phyloP scores from a whole-genome alignment of 208 protist species.

The Angomonas desouzai region DNA sequence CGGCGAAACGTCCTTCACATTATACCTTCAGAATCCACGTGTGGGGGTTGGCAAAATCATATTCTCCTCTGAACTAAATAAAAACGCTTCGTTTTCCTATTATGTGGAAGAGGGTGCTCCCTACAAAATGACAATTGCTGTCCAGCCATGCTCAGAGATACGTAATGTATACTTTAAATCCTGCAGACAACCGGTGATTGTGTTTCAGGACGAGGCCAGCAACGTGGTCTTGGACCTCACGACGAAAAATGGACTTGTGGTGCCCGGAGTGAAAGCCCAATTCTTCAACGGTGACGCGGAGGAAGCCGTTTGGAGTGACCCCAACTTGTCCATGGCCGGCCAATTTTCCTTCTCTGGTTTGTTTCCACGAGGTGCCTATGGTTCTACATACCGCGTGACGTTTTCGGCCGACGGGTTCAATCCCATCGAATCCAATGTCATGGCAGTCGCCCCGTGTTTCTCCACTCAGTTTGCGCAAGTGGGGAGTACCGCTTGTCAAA shows the following conservation, averaged over 20 bases:
- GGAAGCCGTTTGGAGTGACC: background rate
- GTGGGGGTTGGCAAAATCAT: slow-evolving; percentile 25
- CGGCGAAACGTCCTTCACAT: slow-evolving; percentile 27
- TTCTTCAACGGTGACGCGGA: slow-evolving; percentile 16
- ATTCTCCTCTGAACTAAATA: slow-evolving; percentile 19
- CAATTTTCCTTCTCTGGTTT: slow-evolving; percentile 28
- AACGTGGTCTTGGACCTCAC: slow-evolving; percentile 23
- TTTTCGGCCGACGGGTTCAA: slow-evolving; percentile 20
- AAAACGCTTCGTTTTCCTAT: slow-evolving; percentile 15
- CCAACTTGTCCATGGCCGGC: slow-evolving; percentile 9
- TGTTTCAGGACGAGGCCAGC: slow-evolving; percentile 28
- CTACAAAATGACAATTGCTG: slow-evolving; percentile 18
- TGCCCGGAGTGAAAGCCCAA: slow-evolving; percentile 1
- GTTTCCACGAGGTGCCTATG: slow-evolving; percentile 20
- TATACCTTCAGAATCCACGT: slow-evolving; percentile 33
- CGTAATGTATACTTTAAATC: slow-evolving; percentile 18
- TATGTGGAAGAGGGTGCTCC: slow-evolving; percentile 29
- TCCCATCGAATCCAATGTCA: slow-evolving; percentile 17
- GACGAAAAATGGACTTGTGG: background rate
- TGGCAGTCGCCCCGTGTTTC: slow-evolving; percentile 20
- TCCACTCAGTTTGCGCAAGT: slow-evolving; percentile 31
- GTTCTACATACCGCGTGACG: slow-evolving; percentile 16
- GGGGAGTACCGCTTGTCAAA: slow-evolving; percentile 23
- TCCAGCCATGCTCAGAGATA: slow-evolving; percentile 21
- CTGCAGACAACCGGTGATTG: slow-evolving; percentile 25